Percentiles rank a stretch among this genome's conserved stretches.
Evolutionary conservation across 192 early-diverging fungal species (phyloP).

Genomic region (Coemansia sp.): DNA sequence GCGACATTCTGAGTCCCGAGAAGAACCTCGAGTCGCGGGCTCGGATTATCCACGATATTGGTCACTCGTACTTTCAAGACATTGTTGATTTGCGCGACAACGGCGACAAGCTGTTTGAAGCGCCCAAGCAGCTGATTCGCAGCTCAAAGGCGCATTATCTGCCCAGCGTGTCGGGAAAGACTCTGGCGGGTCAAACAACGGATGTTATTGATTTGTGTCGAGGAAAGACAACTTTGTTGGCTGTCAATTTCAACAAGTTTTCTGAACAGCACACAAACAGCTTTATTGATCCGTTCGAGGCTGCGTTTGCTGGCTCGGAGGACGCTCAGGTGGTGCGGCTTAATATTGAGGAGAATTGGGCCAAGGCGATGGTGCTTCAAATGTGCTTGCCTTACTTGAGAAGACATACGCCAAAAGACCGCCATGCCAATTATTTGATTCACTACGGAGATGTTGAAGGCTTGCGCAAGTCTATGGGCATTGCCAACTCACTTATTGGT

Average conservation of each 20-base stretch:
- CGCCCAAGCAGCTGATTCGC: constrained; percentile 39
- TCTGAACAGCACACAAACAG: constrained; percentile 49
- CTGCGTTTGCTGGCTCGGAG: constrained; percentile 16
- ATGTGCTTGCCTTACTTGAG: constrained; percentile 41
- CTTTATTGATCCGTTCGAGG: constrained; percentile 38
- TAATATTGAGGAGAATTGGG: constrained; percentile 56
- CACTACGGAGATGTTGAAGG: constrained; percentile 51
- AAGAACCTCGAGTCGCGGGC: constrained; percentile 54
- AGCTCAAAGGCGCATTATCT: constrained; percentile 34
- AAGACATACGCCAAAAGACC: constrained; percentile 31
- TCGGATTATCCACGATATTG: constrained; percentile 48
- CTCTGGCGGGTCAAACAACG: constrained; percentile 19
- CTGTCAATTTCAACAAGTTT: constrained; percentile 53
- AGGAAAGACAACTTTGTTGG: constrained; percentile 43
- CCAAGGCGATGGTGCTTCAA: constrained; percentile 44
- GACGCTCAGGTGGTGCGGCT: constrained; percentile 45
- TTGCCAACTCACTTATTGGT: constrained; percentile 53
- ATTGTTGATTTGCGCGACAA: constrained; percentile 54
- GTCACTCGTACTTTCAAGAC: constrained; percentile 54
- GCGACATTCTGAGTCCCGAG: constrained; percentile 48
- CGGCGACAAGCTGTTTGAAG: constrained; percentile 54
- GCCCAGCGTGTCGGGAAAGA: constrained; percentile 48
- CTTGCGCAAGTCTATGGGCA: constrained; percentile 41
- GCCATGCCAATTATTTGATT: constrained; percentile 31
- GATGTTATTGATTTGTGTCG: constrained; percentile 34